Evolutionary conservation across 208 protist genomes (phyloP).

Genomic region (Acanthamoeba pearcei): DNA sequence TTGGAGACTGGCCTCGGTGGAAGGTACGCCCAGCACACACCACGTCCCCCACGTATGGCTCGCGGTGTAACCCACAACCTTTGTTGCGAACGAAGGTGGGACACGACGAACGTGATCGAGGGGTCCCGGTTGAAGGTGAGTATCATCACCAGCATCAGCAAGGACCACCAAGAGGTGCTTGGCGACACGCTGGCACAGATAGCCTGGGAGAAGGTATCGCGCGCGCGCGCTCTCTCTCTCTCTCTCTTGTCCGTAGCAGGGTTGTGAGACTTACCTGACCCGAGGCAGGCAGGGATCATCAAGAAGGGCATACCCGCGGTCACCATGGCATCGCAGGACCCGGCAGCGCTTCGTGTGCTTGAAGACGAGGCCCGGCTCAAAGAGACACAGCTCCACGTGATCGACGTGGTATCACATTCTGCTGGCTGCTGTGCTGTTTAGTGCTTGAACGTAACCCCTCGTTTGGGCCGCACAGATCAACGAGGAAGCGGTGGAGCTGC

Average conservation of each 20-base stretch:
- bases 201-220: background rate
- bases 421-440: background rate
- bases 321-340: conserved; percentile 2
- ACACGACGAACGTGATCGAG: conserved; percentile 39
- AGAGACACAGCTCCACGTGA: background rate
- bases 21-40: background rate
- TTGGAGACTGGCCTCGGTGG: background rate
- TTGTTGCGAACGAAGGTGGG: background rate
- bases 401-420: background rate
- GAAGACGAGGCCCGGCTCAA: background rate
- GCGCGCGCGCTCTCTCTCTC: background rate
- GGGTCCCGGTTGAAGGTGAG: background rate
- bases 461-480: background rate
- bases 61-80: background rate
- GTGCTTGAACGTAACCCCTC: background rate
- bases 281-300: background rate
- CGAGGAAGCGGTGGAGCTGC: conserved; percentile 3
- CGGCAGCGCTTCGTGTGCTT: background rate
- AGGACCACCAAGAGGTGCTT: conserved; percentile 37
- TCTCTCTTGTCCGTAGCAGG: background rate
- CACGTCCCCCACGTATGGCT: background rate
- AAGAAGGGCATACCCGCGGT: background rate
- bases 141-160: conserved; percentile 60
- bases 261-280: no score
- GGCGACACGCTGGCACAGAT: background rate